Base-by-base conservation (phyloP, 768 basidiomycete genomes). In the Pholiota conissans region DNA sequence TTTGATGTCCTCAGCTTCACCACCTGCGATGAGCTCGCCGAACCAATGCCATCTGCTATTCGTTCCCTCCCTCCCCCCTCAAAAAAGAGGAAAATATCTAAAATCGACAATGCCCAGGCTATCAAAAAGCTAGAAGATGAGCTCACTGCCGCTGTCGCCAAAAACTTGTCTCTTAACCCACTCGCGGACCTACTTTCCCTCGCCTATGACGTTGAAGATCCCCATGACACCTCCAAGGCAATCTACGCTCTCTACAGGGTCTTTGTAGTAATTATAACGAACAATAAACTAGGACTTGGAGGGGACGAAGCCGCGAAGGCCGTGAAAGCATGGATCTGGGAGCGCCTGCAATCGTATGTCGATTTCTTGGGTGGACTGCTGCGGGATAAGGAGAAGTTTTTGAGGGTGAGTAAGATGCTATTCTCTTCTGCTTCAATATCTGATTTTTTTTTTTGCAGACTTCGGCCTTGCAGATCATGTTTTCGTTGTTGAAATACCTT, bases 211-310 rank as follows among this genome's bases (percentile, higher is more conserved):
- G 69, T 78, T 1, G 64, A 74, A 39, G 79, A 84, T 37, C 74
- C 90, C 0, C 79, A 79, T 61, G 78, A 83, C 27, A 81, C 85
- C 13, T 89, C 77, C 16, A 93, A 90, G 68, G 86, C 83, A 1
- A 80, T 94, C 16, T 96, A 93, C 72, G 87, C 93, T 0, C 70
- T 90, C 5, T 95, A 96, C 69, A 76, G 95, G 35, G 77, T 88
- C 11, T 94, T 93, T 67, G 83, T 90, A 8, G 63, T 79, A 20
- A 72, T 91, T 32, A 79, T 93, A 48, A 69, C 78, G 3, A 78
- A 78, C 28, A 83, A 85, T 2, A 84, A 85, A 60, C 73, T 93
- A 13, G 76, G 75, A 32, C 53, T 73, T 30, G 74, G 75, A 26
- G 78, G 77, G 14, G 75, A 82, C 30, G 85, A 84, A 26, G 82